Base-by-base conservation (phyloP, 2,329 filamentous ascomycete species). In the Cladosporium sp. region DNA sequence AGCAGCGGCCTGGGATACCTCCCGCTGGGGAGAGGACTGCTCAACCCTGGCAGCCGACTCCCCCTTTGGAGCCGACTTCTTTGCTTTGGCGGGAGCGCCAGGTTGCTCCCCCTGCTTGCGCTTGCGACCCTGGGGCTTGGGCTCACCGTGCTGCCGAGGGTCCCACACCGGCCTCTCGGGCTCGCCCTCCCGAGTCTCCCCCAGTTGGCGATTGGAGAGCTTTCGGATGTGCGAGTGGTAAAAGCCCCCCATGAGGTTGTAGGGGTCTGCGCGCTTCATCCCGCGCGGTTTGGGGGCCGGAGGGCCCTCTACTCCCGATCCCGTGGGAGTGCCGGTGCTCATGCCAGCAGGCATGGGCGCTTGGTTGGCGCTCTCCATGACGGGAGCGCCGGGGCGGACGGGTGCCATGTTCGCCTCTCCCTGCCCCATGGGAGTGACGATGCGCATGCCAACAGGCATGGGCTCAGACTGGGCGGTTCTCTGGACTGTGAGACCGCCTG, bases 241-340 rank as follows among this genome's bases (percentile, higher is more conserved):
- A 11, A 47, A 11, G 35, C 15, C 12, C n/a, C 43, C 43, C 20
- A 38, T 35, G 12, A 47, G 35, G 30, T 47, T 47, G 43, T 47
- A 13, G 27, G 43, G 43, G 15, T 47, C 43, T n/a, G 11, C 35
- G 11, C 33, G 22, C 42, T 33, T 45, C 19, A 25, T 25, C 7
- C 42, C 22, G 15, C 15, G 30, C n/a, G 30, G 42, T 18, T 33
- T 33, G 5, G 32, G 32, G 5, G 32, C 32, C 6, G 32, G 42
- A 18, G 8, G 29, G 29, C 16, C 20, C 13, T 18, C 13, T 45
- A 30, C 19, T 29, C 30, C 25, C 29, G 42, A 18, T 13, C 29
- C 15, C 12, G 19, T 45, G 42, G 42, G 18, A 45, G 42, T 30
- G 35, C 42, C 42, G 30, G 29, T 25, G 30, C 19, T n/a, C 20